These are phyloP conservation scores for Colletotrichum karsti DNA, from an alignment of 2,329 filamentous ascomycete species.

Conservation along the genomic window DNA sequence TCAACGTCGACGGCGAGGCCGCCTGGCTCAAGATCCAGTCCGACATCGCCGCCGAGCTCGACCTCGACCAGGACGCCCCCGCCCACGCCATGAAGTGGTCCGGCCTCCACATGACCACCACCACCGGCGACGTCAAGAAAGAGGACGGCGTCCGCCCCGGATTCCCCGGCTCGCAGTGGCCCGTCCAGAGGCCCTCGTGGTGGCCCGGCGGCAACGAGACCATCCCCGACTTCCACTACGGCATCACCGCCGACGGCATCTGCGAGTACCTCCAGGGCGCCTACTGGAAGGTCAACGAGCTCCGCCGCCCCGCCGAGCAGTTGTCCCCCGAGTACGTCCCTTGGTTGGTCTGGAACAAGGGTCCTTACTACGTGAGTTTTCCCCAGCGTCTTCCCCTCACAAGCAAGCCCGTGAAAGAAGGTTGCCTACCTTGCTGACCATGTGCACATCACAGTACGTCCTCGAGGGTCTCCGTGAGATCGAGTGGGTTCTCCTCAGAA, in stretches of 20 bases:
- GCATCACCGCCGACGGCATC: background rate
- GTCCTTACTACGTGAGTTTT: conserved; percentile 16
- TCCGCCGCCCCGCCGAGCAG: conserved; percentile 12
- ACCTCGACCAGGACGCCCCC: background rate
- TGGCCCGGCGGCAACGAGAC: background rate
- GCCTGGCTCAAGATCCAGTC: background rate
- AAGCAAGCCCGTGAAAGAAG: too few relatives aligned
- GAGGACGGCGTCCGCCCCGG: too few relatives aligned
- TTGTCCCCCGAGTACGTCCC: conserved; percentile 22
- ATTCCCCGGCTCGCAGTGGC: too few relatives aligned
- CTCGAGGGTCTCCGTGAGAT: conserved; percentile 25
- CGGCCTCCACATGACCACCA: background rate
- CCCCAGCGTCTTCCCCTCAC: background rate
- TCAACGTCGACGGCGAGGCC: background rate
- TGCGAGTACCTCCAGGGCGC: conserved; percentile 14
- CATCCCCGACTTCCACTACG: conserved; percentile 6
- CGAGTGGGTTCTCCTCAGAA: conserved; percentile 6
- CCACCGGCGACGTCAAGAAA: background rate
- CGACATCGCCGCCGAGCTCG: background rate
- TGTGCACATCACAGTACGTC: background rate
- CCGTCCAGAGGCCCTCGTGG: background rate
- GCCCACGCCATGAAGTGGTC: background rate
- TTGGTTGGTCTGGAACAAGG: conserved; percentile 24
- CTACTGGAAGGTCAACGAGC: conserved; percentile 9
- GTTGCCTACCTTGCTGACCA: background rate